These are phyloP conservation scores for Xerophyta viscosa DNA, from an alignment of 106 monocot species.

Conservation along the genomic window DNA sequence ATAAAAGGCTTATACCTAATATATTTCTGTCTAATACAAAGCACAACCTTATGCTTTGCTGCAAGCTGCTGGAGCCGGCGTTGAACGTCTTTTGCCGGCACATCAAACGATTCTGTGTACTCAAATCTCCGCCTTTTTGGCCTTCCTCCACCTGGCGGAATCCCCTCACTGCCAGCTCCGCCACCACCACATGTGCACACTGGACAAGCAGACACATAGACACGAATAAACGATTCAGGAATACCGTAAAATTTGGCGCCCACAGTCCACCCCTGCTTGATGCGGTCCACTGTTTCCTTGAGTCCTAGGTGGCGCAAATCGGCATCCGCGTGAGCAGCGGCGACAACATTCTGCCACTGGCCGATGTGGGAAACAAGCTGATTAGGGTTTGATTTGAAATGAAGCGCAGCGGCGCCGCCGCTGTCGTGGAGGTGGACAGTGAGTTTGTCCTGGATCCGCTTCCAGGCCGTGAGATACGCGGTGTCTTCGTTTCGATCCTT, in stretches of 20 bases:
- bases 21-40: conserved; percentile 96
- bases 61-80: conserved; percentile 80
- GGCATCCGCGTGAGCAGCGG: conserved; percentile 67
- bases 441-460: conserved; percentile 92
- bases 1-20: conserved; percentile 96
- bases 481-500: conserved; percentile 82
- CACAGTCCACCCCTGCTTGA: conserved; percentile 93
- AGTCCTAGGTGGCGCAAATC: conserved; percentile 81
- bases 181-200: conserved; percentile 31
- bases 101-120: conserved; percentile 91
- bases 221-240: conserved; percentile 84
- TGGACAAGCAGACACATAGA: conserved; percentile 70
- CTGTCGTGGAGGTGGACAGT: neutral
- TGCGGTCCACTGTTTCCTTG: conserved; percentile 94
- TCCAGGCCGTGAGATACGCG: conserved; percentile 75
- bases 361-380: conserved; percentile 78
- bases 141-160: conserved; percentile 9
- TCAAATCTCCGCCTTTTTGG: conserved; percentile 77
- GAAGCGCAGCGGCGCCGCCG: conserved; percentile 21
- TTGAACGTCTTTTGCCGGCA: conserved; percentile 80
- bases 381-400: conserved; percentile 72
- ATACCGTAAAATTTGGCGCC: conserved; percentile 98
- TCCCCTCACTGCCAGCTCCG: conserved; percentile 1
- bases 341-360: conserved; percentile 87
- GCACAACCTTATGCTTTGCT: conserved; percentile 89